Base-by-base conservation (phyloP, 179 eudicot species). In the Spergularia azorica region DNA sequence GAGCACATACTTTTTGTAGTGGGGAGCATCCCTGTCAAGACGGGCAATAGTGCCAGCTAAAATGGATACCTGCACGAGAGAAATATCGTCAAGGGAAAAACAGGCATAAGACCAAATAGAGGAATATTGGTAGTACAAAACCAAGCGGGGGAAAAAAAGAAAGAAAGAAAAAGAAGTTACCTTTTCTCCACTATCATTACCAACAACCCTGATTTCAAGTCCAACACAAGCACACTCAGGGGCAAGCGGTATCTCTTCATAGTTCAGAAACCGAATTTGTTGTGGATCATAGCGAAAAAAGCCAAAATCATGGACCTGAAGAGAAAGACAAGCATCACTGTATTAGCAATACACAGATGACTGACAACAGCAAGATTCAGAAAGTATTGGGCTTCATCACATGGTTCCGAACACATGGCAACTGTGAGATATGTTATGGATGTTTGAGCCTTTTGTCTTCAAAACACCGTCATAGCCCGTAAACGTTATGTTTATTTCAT, bases 21-120 rank as follows among this genome's bases (percentile, higher is more conserved):
- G 91, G 50, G 99, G 99, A 74, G 99, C 99, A 87, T 95, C 98
- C 86, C 99, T 95, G 73, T 95, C 99, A 82, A 93, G 89, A 68
- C 99, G 97, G 85, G 99, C 99, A 81, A 95, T 86, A 43, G 99
- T 95, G 43, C 99, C 99, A 70, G 99, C 98, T 86, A 93, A 86
- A 88, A 95, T 95, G 46, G 99, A 95, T 64, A 95, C 97, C 99
- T 95, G 88, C 77, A 83, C 54, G 73, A 74, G 78, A 65, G 75
- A n/a, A 68, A 73, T 13, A 58, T 39, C 12, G 52, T 54, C 73
- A 70, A 67, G 72, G 13, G 59, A 80, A 21, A 26, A 39, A 15
- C 20, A 38, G 54, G 67, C 4, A 14, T 18, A 36, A 65, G 46
- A 79, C 32, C 73, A 63, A 74, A 51, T 38, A 26, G 32, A 26